Base-by-base conservation (phyloP, 306 rosid species). In the Cicer chorassanicum region DNA sequence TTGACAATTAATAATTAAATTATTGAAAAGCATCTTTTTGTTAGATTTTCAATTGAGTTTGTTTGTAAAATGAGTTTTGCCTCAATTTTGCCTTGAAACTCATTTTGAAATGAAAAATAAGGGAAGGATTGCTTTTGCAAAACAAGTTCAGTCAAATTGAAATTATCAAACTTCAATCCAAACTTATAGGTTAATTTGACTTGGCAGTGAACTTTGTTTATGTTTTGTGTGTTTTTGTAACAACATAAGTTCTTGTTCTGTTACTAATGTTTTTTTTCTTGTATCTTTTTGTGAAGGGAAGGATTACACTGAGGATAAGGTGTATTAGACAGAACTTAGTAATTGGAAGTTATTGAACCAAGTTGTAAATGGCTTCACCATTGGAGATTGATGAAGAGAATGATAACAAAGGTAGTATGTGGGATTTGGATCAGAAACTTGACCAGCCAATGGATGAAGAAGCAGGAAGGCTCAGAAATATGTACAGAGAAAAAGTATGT, bases 391-490 rank as follows among this genome's bases (percentile, higher is more conserved):
- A 78, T 78, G 88, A 74, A 21, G 92, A 84, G 0, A 57, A 13
- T 68, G 68, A 79, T 53, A 72, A 62, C 84, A 79, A 63, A 79
- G 98, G 97, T 45, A 86, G 89, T 48, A 93, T 93, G 93, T 93
- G 97, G 98, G 91, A 57, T 88, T 84, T 93, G 83, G 91, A 90
- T 59, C 94, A 88, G 86, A 93, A 88, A 86, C 84, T 93, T 14
- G 98, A 93, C 70, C 92, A 93, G 70, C 87, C 98, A 62, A 93
- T 93, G 98, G 98, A 93, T 61, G 97, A 86, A 80, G 98, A 93
- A 78, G 98, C 88, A 9, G 91, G 86, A 38, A 89, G 80, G 84
- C 93, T 93, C 7, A 85, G 86, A 74, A 93, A 78, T 77, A 89
- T 91, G 98, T 93, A 87, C 88, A 93, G 86, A 72, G 98, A 93